Base-by-base conservation (phyloP, 768 basidiomycete genomes). In the Phylloporus scabripes region DNA sequence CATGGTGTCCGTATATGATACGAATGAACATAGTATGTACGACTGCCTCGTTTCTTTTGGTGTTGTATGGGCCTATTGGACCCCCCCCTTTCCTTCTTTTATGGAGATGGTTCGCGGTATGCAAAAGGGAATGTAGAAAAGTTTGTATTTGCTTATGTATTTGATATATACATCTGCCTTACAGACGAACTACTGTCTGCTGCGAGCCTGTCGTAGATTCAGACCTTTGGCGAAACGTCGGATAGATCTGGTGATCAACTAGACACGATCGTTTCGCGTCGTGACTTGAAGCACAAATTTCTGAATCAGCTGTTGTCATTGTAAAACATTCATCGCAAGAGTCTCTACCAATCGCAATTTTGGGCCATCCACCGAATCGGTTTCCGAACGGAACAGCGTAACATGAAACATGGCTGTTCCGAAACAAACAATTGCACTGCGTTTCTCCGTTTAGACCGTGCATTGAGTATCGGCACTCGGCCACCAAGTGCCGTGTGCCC, bases 11-110 rank as follows among this genome's bases (percentile, higher is more conserved):
- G n/a, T 51, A 46, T 66, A 66, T 41, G 60, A 62, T 66, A 66
- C 45, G 50, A 49, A 37, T 43, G 49, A 38, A 42, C 51, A 57
- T 68, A 66, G 64, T 66, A 52, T 66, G 64, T 67, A 67, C 34
- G 57, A 65, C 46, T 50, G 29, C 28, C 40, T 31, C 2, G 4
- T 11, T 5, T 12, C 18, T 23, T 46, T 54, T 49, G 36, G 26
- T 53, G 44, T 64, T 52, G 43, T 49, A 40, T 18, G 20, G 31
- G 37, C 32, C 47, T 31, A 17, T 7, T 31, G 42, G 48, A 49
- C 29, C 29, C 48, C 36, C 20, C 20, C 28, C 39, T 34, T 7
- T 3, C 10, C 23, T 38, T 21, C 40, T 33, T 49, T 28, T 44
- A 33, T 21, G 39, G 24, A 26, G 24, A 40, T 48, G 48, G 32